Conservation (phyloP, 495 filamentous ascomycete species). For the Penicilliopsis zonata region DNA sequence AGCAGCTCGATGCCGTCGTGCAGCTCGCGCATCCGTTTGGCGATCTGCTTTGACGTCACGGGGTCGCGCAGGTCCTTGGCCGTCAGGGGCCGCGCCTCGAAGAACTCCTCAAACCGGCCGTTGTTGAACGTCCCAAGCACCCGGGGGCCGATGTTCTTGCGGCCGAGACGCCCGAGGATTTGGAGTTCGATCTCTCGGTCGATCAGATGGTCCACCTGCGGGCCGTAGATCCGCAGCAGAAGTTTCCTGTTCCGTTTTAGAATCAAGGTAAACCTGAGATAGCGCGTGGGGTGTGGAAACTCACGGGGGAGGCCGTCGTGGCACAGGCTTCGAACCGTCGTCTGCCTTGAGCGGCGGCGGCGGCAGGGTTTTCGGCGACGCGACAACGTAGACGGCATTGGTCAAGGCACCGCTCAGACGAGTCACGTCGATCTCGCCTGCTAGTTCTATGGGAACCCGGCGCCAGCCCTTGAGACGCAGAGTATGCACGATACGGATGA, state of each 20-base stretch:
- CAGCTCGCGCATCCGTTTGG: slow-evolving; percentile 95
- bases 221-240: slow-evolving; percentile 85
- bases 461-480: slow-evolving; percentile 84
- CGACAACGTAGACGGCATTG: slow-evolving; percentile 91
- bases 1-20: slow-evolving; percentile 88
- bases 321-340: slow-evolving; percentile 20
- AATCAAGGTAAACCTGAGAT: not conserved
- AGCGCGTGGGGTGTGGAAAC: slow-evolving; percentile 5
- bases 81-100: slow-evolving; percentile 69
- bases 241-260: no score
- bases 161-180: slow-evolving; percentile 74
- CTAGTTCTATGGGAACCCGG: slow-evolving; percentile 59
- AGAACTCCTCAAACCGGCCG: slow-evolving; percentile 92
- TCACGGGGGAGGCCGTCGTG: slow-evolving; percentile 43
- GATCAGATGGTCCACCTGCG: slow-evolving; percentile 91
- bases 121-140: slow-evolving; percentile 91
- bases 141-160: slow-evolving; percentile 85
- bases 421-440: slow-evolving; percentile 62
- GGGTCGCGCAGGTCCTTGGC: slow-evolving; percentile 65
- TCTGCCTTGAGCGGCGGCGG: slow-evolving; percentile 27
- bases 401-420: slow-evolving; percentile 89
- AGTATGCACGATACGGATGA: slow-evolving; percentile 80
- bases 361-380: slow-evolving; percentile 53
- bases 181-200: slow-evolving; percentile 82
- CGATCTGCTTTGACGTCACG: slow-evolving; percentile 81